Base-by-base conservation (phyloP, 148 eudicot genomes). In the Vaccinium corymbosum region DNA sequence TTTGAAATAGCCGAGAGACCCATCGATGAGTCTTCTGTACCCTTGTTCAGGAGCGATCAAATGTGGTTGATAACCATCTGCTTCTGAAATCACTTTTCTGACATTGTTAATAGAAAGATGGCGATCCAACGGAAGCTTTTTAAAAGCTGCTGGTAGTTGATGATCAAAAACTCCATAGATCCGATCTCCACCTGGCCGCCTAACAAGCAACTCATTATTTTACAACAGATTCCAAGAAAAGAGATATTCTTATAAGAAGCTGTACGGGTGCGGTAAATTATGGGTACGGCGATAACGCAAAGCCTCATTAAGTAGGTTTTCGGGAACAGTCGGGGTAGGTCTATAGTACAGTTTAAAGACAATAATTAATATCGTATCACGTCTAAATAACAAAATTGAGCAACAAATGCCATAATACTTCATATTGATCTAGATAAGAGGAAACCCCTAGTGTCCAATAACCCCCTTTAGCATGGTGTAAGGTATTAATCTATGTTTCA, bases 1-100 rank as follows among this genome's bases (percentile, higher is more conserved):
- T 89, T 90, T 97, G 89, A 97, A 97, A 90, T 92, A 97, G 75
- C 95, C 98, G 46, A 97, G 98, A 80, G 99, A 95, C 86, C 99
- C 99, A 86, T 97, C 99, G 84, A 97, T 97, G 72, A 97, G 90
- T 87, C 99, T 92, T 88, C 99, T 92, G 80, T 95, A 93, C 75
- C 99, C 99, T 92, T 97, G 98, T 80, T 97, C 99, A 80, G 99
- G 99, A 86, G 99, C 99, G 83, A 97, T 91, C 88, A 97, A 88
- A 89, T 97, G 99, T 72, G 99, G 99, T 83, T 97, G 99, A 89
- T 97, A 97, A 48, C 99, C 99, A 93, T 97, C 99, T 68, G 99
- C 98, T 89, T 97, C 98, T 27, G 98, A 83, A 83, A 97, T 93
- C 83, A 97, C 99, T 93, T 95, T 97, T 49, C 92, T 92, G 80